phyloP scores from a whole-genome alignment of 768 basidiomycete species.

The Neoboletus brunneissimus region DNA sequence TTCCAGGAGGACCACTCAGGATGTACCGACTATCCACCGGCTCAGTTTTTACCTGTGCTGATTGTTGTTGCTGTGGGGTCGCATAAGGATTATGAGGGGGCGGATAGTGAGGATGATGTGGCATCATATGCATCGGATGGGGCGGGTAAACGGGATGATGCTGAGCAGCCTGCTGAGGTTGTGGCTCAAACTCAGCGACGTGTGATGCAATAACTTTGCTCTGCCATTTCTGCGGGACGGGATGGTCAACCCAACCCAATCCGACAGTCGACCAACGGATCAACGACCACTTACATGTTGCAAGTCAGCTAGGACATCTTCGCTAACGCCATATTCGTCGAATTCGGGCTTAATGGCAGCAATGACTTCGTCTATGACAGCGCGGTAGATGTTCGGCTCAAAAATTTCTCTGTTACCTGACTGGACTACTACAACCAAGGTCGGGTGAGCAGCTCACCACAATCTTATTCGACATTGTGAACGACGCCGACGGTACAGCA shows the following conservation, averaged over 20 bases:
- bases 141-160: slow-evolving; percentile 55
- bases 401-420: slow-evolving; percentile 50
- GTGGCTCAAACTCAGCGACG: slow-evolving; percentile 88
- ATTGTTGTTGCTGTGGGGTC: slow-evolving; percentile 32
- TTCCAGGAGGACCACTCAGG: slow-evolving; percentile 42
- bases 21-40: slow-evolving; percentile 70
- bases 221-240: slow-evolving; percentile 82
- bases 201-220: slow-evolving; percentile 89
- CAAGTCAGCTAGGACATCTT: slow-evolving; percentile 85
- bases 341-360: slow-evolving; percentile 85
- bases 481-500: slow-evolving; percentile 31
- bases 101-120: slow-evolving; percentile 53
- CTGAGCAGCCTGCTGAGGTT: slow-evolving; percentile 43
- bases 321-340: slow-evolving; percentile 92
- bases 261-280: slow-evolving; percentile 9
- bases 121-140: slow-evolving; percentile 62
- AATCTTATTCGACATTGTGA: slow-evolving; percentile 93
- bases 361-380: slow-evolving; percentile 97
- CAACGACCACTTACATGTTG: slow-evolving; percentile 67
- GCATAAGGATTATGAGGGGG: slow-evolving; percentile 51
- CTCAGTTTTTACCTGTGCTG: slow-evolving; percentile 67
- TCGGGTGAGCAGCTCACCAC: slow-evolving; percentile 87
- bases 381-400: slow-evolving; percentile 89
- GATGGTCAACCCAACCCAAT: slow-evolving; percentile 8
- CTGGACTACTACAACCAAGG: slow-evolving; percentile 54